Evolutionary conservation across 306 rosid genomes (phyloP).

Genomic region (Cicer cuneatum): DNA sequence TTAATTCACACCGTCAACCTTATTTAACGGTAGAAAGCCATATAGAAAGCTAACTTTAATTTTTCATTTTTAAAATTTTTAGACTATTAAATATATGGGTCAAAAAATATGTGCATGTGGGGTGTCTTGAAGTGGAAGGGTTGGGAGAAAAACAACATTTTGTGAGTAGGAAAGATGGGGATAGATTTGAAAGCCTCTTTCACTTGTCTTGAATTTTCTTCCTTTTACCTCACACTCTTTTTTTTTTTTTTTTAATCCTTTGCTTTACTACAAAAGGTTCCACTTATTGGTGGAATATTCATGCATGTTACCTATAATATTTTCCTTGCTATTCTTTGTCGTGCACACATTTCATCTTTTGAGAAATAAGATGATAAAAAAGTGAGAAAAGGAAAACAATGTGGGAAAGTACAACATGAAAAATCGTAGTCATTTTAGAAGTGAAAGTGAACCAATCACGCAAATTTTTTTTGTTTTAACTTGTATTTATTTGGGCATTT

Average conservation of each 20-base stretch:
- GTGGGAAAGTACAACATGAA: slow-evolving; percentile 21
- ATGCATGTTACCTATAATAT: slow-evolving; percentile 35
- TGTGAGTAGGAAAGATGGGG: slow-evolving; percentile 49
- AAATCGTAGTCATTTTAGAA: slow-evolving; percentile 27
- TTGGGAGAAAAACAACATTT: slow-evolving; percentile 48
- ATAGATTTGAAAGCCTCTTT: slow-evolving; percentile 45
- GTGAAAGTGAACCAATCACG: slow-evolving; percentile 2
- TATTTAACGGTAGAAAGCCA: slow-evolving; percentile 38
- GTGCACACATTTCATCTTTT: slow-evolving; percentile 45
- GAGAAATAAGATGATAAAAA: slow-evolving; percentile 26
- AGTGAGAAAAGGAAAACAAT: neutral
- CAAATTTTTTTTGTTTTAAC: too few relatives aligned
- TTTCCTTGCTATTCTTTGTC: slow-evolving; percentile 44
- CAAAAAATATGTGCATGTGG: slow-evolving; percentile 49
- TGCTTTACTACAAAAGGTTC: slow-evolving; percentile 60
- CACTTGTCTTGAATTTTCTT: slow-evolving; percentile 50
- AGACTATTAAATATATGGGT: slow-evolving; percentile 9
- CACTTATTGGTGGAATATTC: slow-evolving; percentile 67
- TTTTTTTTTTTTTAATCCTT: slow-evolving; percentile 35
- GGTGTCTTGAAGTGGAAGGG: slow-evolving; percentile 51
- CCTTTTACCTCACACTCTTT: slow-evolving; percentile 43
- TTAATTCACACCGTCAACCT: slow-evolving; percentile 46
- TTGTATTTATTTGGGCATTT: too few relatives aligned
- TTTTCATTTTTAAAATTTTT: neutral
- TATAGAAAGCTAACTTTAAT: slow-evolving; percentile 37